A percentile compares a stretch with the other conserved stretches of the same genome.
Evolutionary conservation across 371 early-diverging fungal species (phyloP).

Genomic region (Zychaea mexicana): DNA sequence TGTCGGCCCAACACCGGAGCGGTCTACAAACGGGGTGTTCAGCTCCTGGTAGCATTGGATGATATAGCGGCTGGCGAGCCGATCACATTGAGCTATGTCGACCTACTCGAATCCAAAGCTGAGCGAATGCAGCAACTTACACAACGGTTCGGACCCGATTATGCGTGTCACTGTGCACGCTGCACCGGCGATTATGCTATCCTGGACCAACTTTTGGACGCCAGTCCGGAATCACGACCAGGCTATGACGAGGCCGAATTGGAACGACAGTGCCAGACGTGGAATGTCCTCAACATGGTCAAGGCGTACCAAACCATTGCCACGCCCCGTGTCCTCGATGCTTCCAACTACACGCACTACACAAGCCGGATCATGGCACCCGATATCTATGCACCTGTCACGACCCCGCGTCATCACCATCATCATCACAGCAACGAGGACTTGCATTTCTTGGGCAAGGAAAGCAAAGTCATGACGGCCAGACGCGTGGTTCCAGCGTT

Average conservation of each 20-base stretch:
- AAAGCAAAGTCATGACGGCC: not conserved
- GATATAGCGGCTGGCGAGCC: constrained; percentile 70
- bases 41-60: constrained; percentile 58
- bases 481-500: constrained; percentile 15
- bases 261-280: constrained; percentile 21
- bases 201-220: constrained; percentile 18
- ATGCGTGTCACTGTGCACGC: constrained; percentile 32
- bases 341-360: constrained; percentile 37
- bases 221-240: not conserved
- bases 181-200: constrained; percentile 24
- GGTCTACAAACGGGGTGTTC: constrained; percentile 47
- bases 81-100: constrained; percentile 76
- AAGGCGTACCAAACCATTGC: constrained; percentile 19
- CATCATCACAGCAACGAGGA: not conserved
- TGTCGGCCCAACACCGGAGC: constrained; percentile 81
- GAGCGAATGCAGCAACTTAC: constrained; percentile 54
- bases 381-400: constrained; percentile 23
- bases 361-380: constrained; percentile 34
- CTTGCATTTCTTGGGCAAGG: not conserved
- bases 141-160: constrained; percentile 37
- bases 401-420: not conserved
- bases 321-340: constrained; percentile 23
- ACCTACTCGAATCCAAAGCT: constrained; percentile 55
- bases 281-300: constrained; percentile 38
- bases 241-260: not conserved